Base-by-base conservation (phyloP, 805 yeast genomes). In the Sugiyamaella floridensis region DNA sequence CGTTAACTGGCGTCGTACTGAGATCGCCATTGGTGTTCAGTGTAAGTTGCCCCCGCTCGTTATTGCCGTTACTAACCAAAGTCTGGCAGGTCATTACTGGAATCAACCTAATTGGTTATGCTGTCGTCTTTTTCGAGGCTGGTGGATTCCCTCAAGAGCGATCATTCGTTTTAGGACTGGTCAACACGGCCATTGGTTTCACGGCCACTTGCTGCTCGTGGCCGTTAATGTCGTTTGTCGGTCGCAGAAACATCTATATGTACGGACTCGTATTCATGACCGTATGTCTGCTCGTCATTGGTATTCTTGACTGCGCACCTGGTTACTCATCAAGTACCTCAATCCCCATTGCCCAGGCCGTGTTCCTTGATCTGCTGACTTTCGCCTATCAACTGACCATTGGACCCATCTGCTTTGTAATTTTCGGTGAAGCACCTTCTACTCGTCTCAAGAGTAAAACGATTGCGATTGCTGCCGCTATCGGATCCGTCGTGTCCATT, bases 51-150 rank as follows among this genome's bases (percentile, higher is more conserved):
- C 73, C 46, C 65, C 70, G 44, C 81, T 77, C 60, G 69, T 68
- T 8, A 29, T 4, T 32, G 12, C 37, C 9, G n/a, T 22, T 22
- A 14, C 37, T 32, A 32, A 32, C 37, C 37, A 5, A 32, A 26
- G 18, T 45, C 10, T 45, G 48, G 48, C 61, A 58, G 45, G 57
- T 58, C 32, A 43, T 55, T 16, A 46, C 51, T 43, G 61, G 61
- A 11, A 58, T 56, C 50, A 49, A 56, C 15, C 48, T 58, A 16
- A 55, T 55, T 19, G 61, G 61, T 10, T 50, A 50, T 40, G 48
- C 53, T 16, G 76, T 81, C 8, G 77, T 77, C 57, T 78, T 78
- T 64, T 76, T 73, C 56, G 61, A 59, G 45, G 77, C 75, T 58
- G 80, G 81, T 18, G 61, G 63, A 12, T 28, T 51, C 22, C 41